Base-by-base conservation (phyloP, 306 rosid genomes). In the Phaseolus lunatus region DNA sequence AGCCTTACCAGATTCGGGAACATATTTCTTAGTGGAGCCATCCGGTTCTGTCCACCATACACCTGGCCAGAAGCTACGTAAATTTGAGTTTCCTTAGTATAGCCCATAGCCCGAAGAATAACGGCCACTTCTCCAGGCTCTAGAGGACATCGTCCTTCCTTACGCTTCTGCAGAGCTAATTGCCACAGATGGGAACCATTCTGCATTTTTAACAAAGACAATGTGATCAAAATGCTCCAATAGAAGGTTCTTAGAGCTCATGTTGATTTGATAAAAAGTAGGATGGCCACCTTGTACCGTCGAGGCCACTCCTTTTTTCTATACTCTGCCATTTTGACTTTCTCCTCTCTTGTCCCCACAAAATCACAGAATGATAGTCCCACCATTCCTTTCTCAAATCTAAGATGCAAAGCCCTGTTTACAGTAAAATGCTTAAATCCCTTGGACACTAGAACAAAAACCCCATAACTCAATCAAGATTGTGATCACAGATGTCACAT, bases 101-200 rank as follows among this genome's bases (percentile, higher is more conserved):
- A 95, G 73, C 99, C 99, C 97, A 95, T 88, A 65, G 99, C 99
- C 33, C 99, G 91, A 53, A 95, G 99, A 86, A 95, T 88, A 39
- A 95, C 97, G 29, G 99, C 99, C 83, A 95, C 99, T 91, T 95
- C 99, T 57, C 90, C 97, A 63, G 99, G 99, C 84, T 95, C 99
- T 76, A 92, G 93, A 65, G 99, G 99, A 81, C 99, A 95, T 41
- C 99, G 86, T 52, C 99, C 99, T 85, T 95, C 99, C 92, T 95
- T 95, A 53, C 99, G 87, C 88, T 95, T 95, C 86, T 95, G 99
- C 86, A 95, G 87, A 84, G 99, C 96, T 84, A 95, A 86, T 73
- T 95, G 97, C 97, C 97, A 95, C 53, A 95, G 83, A 87, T 95
- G 99, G 86, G 99, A 90, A 88, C 99, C 99, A 88, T 95, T 92